Base-by-base conservation (phyloP, 1,284 basidiomycete species). In the Cystobasidium pallidum region DNA sequence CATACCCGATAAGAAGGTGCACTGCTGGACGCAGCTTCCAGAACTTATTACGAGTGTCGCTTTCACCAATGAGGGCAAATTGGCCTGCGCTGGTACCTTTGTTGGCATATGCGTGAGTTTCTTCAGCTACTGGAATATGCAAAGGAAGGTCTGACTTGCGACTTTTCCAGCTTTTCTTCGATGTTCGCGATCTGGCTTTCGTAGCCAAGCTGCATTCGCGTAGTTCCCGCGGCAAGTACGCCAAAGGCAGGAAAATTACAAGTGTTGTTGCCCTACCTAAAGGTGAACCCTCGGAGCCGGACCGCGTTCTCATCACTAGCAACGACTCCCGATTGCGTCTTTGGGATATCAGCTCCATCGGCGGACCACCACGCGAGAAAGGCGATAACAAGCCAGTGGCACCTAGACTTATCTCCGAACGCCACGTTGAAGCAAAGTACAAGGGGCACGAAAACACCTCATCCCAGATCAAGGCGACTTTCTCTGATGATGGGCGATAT, bases 271-370 rank as follows among this genome's bases (percentile, higher is more conserved):
- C 78, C 1, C 72, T 80, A 49, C 75, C 75, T 13, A 66, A 70
- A 26, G 59, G 55, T 43, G 68, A 65, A 39, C 63, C 72, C 59
- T 30, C 68, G 49, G 65, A 77, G 36, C 74, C 74, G 1, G 80
- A 82, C 39, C 76, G 78, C 7, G 74, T 82, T 30, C 77, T 82
- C 24, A 75, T 82, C 59, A 80, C 80, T 19, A 79, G 78, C 19
- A 82, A 82, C 76, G 82, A 82, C 61, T 81, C 80, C 10, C 76
- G 81, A 19, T 73, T 82, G 11, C 75, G 82, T 0, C 74, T 81
- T 41, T 82, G 79, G 74, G 76, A 79, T n/a, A 72, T 80, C 24
- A 65, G 55, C 34, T 77, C 79, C 54, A 78, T 77, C 32, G 21
- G 74, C 70, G 70, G 7, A 4, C 63, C 76, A 47, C 49, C 10